Evolutionary conservation across 2,329 filamentous ascomycete species (phyloP).

Genomic region (Monosporascus sp.): DNA sequence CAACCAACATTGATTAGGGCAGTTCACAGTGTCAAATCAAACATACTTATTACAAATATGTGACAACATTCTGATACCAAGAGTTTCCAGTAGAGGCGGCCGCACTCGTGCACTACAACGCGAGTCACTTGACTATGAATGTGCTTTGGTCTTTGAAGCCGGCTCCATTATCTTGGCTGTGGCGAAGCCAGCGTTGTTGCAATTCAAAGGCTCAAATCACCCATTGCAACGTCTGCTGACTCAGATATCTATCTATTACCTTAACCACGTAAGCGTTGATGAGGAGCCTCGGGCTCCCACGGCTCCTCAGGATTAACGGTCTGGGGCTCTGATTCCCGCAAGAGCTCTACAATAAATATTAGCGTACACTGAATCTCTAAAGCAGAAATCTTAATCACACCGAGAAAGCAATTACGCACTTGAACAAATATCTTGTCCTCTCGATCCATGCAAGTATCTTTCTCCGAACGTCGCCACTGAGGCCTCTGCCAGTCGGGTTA

Average conservation of each 20-base stretch:
- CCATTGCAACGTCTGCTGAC: no score
- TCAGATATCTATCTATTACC: constrained; percentile 3
- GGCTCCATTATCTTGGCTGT: background rate
- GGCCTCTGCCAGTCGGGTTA: no score
- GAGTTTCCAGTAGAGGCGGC: no score
- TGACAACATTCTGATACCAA: no score
- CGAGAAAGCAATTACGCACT: background rate
- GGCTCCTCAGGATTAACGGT: constrained; percentile 15
- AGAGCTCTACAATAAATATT: constrained; percentile 8
- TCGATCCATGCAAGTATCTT: background rate
- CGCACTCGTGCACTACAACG: no score
- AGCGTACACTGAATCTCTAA: background rate
- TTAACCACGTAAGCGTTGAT: constrained; percentile 18
- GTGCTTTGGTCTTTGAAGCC: no score
- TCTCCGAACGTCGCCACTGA: background rate
- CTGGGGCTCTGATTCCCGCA: constrained; percentile 19
- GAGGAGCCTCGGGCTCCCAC: constrained; percentile 16
- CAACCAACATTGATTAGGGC: no score
- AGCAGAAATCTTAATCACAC: background rate
- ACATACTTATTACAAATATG: no score
- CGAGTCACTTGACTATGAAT: no score
- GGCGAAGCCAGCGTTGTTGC: background rate
- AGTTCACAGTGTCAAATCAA: no score
- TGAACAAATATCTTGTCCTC: background rate
- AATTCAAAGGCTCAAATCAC: no score